These are phyloP conservation scores for Cenchrus fungigraminus DNA, from an alignment of 176 grass and related monocot species.

Conservation along the genomic window DNA sequence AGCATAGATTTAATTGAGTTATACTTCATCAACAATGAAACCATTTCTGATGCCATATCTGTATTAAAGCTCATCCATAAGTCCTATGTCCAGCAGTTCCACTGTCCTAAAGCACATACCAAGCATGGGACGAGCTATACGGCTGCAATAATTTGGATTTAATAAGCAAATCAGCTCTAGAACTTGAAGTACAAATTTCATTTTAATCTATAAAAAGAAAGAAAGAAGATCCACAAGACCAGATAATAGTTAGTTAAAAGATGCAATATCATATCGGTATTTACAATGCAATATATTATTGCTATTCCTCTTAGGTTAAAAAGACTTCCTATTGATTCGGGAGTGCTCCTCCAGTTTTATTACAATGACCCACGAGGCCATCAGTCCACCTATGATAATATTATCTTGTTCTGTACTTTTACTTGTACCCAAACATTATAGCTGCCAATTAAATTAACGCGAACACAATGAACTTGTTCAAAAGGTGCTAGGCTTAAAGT, in stretches of 20 bases:
- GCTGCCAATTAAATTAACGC: too few relatives aligned
- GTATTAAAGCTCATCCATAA: neutral
- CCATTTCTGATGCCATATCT: neutral
- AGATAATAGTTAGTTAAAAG: neutral
- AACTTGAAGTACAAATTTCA: neutral
- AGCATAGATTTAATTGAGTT: neutral
- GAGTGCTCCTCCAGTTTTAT: too few relatives aligned
- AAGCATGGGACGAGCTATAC: neutral
- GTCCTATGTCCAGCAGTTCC: neutral
- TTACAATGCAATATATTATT: neutral
- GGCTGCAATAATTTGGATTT: neutral
- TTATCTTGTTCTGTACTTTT: too few relatives aligned
- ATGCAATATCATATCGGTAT: neutral
- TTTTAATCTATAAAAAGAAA: neutral
- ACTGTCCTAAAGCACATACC: neutral
- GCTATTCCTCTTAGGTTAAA: too few relatives aligned
- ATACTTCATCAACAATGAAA: slow-evolving; percentile 15
- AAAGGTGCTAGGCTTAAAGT: too few relatives aligned
- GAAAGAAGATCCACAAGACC: neutral
- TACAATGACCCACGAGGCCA: too few relatives aligned
- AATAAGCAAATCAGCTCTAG: neutral
- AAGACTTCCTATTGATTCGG: neutral
- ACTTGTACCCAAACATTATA: too few relatives aligned
- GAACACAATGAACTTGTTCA: too few relatives aligned
- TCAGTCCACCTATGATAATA: too few relatives aligned